These are phyloP conservation scores for Tetrapisispora nanseiensis DNA, from an alignment of 805 yeast species.

Conservation along the genomic window DNA sequence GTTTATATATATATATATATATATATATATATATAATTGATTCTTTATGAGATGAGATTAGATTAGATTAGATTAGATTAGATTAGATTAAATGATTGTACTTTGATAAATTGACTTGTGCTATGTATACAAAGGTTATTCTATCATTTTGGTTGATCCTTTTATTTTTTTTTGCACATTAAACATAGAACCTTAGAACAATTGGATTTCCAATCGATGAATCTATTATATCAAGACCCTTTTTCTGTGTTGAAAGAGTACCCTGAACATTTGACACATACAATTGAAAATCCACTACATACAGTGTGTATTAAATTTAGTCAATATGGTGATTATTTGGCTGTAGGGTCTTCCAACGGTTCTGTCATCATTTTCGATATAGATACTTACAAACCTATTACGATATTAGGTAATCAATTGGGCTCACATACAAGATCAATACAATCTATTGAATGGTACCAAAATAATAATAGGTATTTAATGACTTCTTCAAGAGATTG, in stretches of 20 bases:
- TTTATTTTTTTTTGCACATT: too few relatives aligned
- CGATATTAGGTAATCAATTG: conserved; percentile 37
- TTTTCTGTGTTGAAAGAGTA: conserved; percentile 84
- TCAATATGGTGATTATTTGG: conserved; percentile 73
- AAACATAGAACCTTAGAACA: too few relatives aligned
- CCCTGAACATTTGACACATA: conserved; percentile 73
- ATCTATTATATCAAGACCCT: conserved; percentile 77
- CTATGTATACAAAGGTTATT: too few relatives aligned
- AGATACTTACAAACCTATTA: conserved; percentile 40
- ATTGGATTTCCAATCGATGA: too few relatives aligned
- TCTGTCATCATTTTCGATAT: conserved; percentile 62
- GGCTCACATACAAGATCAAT: conserved; percentile 63
- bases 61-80: too few relatives aligned
- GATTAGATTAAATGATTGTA: too few relatives aligned
- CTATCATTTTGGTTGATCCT: too few relatives aligned
- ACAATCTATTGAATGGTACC: conserved; percentile 68
- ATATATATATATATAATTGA: too few relatives aligned
- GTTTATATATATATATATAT: too few relatives aligned
- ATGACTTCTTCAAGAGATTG: conserved; percentile 74
- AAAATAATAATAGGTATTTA: conserved; percentile 51
- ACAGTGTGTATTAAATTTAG: conserved; percentile 62
- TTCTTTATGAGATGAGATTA: too few relatives aligned
- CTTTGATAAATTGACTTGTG: too few relatives aligned
- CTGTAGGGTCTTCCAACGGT: conserved; percentile 71
- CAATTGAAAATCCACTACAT: conserved; percentile 51